Percentiles rank a stretch among this genome's conserved stretches.
Evolutionary conservation across 2,329 filamentous ascomycete genomes (phyloP).

Genomic region (Ampelomyces quisqualis): DNA sequence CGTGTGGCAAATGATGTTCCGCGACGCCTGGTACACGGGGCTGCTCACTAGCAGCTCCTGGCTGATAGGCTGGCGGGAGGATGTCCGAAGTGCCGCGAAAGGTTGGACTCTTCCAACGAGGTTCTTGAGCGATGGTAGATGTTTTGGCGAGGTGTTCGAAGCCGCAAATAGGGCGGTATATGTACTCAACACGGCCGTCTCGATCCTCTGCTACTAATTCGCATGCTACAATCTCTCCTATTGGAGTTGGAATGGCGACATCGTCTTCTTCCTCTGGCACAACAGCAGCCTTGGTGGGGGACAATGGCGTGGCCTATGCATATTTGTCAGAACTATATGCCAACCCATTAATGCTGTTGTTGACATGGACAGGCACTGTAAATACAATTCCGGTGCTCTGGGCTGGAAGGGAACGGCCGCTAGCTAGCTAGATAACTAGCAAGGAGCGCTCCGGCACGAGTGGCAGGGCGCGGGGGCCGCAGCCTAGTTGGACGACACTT

Average conservation of each 20-base stretch:
- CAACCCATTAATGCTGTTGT: background rate
- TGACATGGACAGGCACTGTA: slow-evolving; percentile 3
- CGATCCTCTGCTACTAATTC: slow-evolving; percentile 23
- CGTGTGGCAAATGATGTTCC: no score
- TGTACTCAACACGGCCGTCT: slow-evolving; percentile 22
- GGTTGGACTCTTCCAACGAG: slow-evolving; percentile 1
- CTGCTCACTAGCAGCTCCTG: no score
- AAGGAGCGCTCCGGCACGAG: slow-evolving; percentile 8
- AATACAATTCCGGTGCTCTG: background rate
- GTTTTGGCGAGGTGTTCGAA: slow-evolving; percentile 30
- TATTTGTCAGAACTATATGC: slow-evolving; percentile 1
- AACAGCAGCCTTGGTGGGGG: background rate
- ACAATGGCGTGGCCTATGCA: background rate
- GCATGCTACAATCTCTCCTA: slow-evolving; percentile 12
- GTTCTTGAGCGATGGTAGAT: no score
- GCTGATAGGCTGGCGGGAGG: background rate
- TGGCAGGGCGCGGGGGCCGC: slow-evolving; percentile 10
- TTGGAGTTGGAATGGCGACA: slow-evolving; percentile 19
- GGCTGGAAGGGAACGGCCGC: slow-evolving; percentile 13
- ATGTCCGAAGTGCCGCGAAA: background rate
- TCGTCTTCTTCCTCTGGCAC: slow-evolving; percentile 6
- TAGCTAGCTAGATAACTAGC: no score
- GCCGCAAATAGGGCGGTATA: slow-evolving; percentile 25
- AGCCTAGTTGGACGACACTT: slow-evolving; percentile 19
- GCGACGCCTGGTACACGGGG: no score